Percentiles rank a stretch among this genome's conserved stretches.
phyloP scores from a whole-genome alignment of 2,329 filamentous ascomycete species.

The Botrytis pseudocinerea region DNA sequence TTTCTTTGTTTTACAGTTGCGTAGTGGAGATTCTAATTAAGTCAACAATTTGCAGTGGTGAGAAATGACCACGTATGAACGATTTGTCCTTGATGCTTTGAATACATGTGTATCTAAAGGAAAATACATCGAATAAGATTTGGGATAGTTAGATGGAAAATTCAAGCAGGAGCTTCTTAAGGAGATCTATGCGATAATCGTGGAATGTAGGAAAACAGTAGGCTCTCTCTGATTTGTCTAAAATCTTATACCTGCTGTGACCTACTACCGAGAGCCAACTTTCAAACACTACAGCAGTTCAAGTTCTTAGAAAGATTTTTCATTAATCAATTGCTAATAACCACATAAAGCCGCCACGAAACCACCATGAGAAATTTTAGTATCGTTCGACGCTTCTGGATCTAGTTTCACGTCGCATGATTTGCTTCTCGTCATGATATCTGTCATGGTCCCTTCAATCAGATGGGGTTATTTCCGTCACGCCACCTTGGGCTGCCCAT shows the following conservation, averaged over 20 bases:
- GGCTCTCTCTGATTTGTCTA: background rate
- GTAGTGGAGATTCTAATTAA: background rate
- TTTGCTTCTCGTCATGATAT: background rate
- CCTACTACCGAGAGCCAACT: background rate
- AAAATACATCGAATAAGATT: accelerated
- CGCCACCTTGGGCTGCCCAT: background rate
- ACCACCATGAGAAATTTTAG: background rate
- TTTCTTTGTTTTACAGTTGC: background rate
- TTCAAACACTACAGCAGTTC: accelerated
- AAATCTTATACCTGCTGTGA: background rate
- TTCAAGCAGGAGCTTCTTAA: accelerated
- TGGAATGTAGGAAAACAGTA: accelerated
- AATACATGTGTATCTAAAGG: background rate
- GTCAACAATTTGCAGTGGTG: background rate
- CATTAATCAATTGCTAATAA: background rate
- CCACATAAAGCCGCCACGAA: accelerated
- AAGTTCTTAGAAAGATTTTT: background rate
- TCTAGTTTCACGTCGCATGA: too few relatives aligned
- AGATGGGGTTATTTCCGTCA: background rate
- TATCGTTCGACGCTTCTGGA: too few relatives aligned
- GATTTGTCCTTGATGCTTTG: background rate
- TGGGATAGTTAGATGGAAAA: background rate
- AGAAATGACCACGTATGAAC: background rate
- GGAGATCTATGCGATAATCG: background rate
- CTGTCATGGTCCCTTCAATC: background rate